Conservation (phyloP, 176 grass and related monocot genomes). For the Carex littledalei region DNA sequence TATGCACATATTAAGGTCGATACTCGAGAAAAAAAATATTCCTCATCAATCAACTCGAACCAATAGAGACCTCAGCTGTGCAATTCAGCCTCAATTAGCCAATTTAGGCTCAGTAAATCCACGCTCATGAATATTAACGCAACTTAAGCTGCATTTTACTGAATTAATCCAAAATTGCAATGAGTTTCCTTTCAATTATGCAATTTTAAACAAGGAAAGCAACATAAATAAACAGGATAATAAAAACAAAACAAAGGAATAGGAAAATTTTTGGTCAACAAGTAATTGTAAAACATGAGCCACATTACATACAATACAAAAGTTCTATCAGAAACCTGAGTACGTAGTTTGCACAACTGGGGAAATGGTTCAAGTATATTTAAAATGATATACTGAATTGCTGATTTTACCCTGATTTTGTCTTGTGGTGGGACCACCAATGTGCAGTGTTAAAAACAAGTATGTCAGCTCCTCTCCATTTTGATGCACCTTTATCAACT, state of each 20-base stretch:
- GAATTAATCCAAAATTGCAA: background rate
- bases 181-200: background rate
- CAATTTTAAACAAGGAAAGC: background rate
- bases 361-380: background rate
- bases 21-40: background rate
- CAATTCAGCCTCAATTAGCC: background rate
- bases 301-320: background rate
- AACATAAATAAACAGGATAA: background rate
- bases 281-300: background rate
- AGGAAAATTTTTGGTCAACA: background rate
- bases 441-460: slow-evolving; percentile 95
- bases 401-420: slow-evolving; percentile 62
- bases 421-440: slow-evolving; percentile 99
- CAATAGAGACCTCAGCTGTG: background rate
- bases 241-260: background rate
- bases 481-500: slow-evolving; percentile 58
- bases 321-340: background rate
- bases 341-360: background rate
- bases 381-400: background rate
- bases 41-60: background rate
- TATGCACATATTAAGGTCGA: background rate
- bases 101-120: background rate
- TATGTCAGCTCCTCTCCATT: slow-evolving; percentile 70
- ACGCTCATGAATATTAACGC: background rate
- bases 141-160: background rate